phyloP scores from a whole-genome alignment of 2,329 filamentous ascomycete species.

The Talaromyces sp. region DNA sequence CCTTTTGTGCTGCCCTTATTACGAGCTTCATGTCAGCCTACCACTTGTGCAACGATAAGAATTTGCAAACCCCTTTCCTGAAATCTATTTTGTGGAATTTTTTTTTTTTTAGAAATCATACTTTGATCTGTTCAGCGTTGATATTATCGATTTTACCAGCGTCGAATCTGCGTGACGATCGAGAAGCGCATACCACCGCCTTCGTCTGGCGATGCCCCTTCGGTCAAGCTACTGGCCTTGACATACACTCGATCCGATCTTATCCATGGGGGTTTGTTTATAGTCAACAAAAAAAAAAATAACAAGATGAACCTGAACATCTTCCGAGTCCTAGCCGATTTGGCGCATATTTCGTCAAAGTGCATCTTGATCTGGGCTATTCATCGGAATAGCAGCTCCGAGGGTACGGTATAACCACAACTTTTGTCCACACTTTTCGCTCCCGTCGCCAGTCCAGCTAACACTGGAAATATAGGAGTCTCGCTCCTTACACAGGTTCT shows the following conservation, averaged over 20 bases:
- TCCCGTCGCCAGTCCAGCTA: slow-evolving; percentile 4
- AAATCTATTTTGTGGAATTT: neutral
- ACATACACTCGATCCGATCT: neutral
- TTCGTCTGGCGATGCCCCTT: neutral
- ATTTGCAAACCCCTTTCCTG: neutral
- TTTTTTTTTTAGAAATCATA: no score
- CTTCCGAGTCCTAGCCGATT: slow-evolving; percentile 77
- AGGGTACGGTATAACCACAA: slow-evolving; percentile 56
- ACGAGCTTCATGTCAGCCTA: neutral
- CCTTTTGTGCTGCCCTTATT: neutral
- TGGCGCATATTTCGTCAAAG: slow-evolving; percentile 83
- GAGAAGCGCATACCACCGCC: neutral
- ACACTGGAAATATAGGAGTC: slow-evolving; percentile 58
- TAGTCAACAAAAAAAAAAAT: neutral
- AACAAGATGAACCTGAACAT: slow-evolving; percentile 26
- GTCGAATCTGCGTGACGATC: neutral
- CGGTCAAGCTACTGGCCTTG: neutral
- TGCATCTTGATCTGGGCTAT: slow-evolving; percentile 88
- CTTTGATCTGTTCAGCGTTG: neutral
- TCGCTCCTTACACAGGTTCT: slow-evolving; percentile 86
- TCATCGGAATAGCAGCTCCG: slow-evolving; percentile 80
- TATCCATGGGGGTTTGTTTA: neutral
- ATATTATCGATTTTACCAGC: neutral
- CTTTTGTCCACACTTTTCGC: neutral
- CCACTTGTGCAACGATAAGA: neutral